Percentiles rank a stretch among this genome's conserved stretches.
phyloP scores from a whole-genome alignment of 805 yeast species.

The Teunomyces funiuensis region DNA sequence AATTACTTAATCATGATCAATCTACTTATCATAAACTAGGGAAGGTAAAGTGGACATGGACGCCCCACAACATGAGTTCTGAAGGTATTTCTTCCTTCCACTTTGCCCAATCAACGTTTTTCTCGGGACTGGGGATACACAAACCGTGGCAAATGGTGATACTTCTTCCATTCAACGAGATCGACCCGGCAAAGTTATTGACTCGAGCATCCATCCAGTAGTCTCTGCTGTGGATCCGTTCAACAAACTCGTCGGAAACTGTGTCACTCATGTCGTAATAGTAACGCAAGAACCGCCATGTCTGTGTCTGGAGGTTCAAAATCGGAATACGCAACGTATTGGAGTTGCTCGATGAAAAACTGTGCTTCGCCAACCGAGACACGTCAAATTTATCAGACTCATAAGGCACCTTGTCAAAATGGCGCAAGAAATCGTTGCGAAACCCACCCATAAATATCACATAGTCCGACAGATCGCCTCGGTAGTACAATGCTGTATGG shows the following conservation, averaged over 20 bases:
- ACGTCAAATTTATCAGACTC: slow-evolving; percentile 36
- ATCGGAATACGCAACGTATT: slow-evolving; percentile 34
- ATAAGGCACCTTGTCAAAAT: slow-evolving; percentile 30
- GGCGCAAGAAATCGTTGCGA: slow-evolving; percentile 35
- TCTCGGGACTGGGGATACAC: slow-evolving; percentile 31
- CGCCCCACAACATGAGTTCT: slow-evolving; percentile 32
- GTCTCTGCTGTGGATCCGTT: slow-evolving; percentile 1
- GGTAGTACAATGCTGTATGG: slow-evolving; percentile 35
- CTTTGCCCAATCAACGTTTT: slow-evolving; percentile 23
- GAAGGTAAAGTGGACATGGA: slow-evolving; percentile 34
- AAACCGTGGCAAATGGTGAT: slow-evolving; percentile 41
- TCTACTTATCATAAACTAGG: slow-evolving; percentile 40
- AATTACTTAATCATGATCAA: no score
- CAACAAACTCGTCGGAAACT: slow-evolving; percentile 21
- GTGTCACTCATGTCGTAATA: slow-evolving; percentile 30
- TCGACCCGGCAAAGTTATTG: slow-evolving; percentile 30
- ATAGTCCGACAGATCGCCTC: slow-evolving; percentile 33
- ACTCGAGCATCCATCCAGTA: slow-evolving; percentile 29
- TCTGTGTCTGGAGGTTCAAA: slow-evolving; percentile 39
- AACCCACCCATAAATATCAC: slow-evolving; percentile 42
- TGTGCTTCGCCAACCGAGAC: slow-evolving; percentile 30
- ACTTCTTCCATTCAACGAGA: slow-evolving; percentile 34
- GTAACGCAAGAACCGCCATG: slow-evolving; percentile 40
- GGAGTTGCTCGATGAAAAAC: slow-evolving; percentile 25
- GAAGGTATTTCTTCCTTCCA: slow-evolving; percentile 18